These are phyloP conservation scores for Hericium rajendrae DNA, from an alignment of 768 basidiomycete species.

Conservation along the genomic window DNA sequence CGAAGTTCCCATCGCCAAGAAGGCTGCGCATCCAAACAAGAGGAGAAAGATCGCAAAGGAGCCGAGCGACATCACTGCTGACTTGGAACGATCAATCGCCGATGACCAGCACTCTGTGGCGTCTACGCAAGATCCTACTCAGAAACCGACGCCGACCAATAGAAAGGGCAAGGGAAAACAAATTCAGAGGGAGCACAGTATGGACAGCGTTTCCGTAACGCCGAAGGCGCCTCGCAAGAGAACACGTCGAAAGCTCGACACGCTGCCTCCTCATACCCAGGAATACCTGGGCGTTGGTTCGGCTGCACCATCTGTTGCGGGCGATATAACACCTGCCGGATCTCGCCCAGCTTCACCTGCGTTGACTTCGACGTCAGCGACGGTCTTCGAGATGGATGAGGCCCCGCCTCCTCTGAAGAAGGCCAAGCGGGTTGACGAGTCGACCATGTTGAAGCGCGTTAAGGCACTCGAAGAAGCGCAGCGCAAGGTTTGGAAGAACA, in stretches of 20 bases:
- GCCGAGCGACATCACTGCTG: conserved; percentile 17
- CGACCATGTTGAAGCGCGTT: conserved; percentile 62
- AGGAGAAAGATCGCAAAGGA: conserved; percentile 50
- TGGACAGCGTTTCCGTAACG: conserved; percentile 46
- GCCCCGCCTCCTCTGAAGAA: conserved; percentile 59
- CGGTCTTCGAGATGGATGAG: conserved; percentile 68
- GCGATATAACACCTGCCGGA: conserved; percentile 60
- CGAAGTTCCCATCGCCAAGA: conserved; percentile 32
- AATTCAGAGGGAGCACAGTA: conserved; percentile 38
- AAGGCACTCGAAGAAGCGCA: conserved; percentile 76
- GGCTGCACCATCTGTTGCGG: conserved; percentile 43
- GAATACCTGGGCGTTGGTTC: conserved; percentile 41
- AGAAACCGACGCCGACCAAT: conserved; percentile 28
- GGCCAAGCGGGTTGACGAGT: conserved; percentile 70
- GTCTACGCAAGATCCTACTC: neutral
- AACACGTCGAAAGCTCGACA: conserved; percentile 47
- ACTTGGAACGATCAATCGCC: conserved; percentile 27
- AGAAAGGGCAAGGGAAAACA: conserved; percentile 41
- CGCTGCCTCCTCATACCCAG: conserved; percentile 40
- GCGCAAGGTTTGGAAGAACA: conserved; percentile 83
- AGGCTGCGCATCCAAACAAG: conserved; percentile 43
- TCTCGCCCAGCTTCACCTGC: conserved; percentile 68
- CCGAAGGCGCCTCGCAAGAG: conserved; percentile 48
- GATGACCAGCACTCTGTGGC: conserved; percentile 20
- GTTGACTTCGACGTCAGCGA: conserved; percentile 39